These are phyloP conservation scores for Leccinum pellstonianum DNA, from an alignment of 768 basidiomycete genomes.

Conservation along the genomic window DNA sequence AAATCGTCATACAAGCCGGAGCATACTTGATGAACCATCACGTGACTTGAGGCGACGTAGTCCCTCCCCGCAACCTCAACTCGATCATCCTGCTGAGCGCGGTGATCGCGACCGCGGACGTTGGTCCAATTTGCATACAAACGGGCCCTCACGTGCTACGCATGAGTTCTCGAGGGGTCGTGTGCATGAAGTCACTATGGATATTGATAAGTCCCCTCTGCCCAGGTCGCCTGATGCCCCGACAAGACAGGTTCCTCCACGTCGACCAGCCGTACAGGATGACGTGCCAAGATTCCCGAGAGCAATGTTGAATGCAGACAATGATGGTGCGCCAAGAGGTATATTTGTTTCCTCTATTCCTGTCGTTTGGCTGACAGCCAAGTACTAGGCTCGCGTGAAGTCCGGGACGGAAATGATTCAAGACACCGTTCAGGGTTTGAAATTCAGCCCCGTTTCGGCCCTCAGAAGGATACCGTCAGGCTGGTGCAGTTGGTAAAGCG, in stretches of 20 bases:
- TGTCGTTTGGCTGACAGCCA: neutral
- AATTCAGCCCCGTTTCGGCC: constrained; percentile 13
- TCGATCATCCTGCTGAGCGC: constrained; percentile 7
- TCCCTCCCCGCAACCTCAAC: constrained; percentile 13
- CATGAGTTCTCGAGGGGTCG: constrained; percentile 25
- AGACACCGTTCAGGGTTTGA: constrained; percentile 21
- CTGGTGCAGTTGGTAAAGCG: too few species aligned
- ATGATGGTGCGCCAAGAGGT: constrained; percentile 20
- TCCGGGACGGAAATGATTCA: constrained; percentile 17
- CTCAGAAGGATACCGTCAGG: constrained; percentile 7
- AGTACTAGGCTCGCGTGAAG: constrained; percentile 19
- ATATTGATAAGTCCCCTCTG: constrained; percentile 27
- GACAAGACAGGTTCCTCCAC: constrained; percentile 14
- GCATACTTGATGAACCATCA: neutral
- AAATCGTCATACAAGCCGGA: constrained; percentile 6
- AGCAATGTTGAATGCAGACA: constrained; percentile 34
- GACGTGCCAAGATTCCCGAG: constrained; percentile 36
- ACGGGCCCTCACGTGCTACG: constrained; percentile 10
- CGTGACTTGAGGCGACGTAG: constrained; percentile 16
- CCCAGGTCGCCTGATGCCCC: constrained; percentile 23
- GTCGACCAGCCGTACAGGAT: constrained; percentile 23
- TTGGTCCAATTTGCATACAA: constrained; percentile 15
- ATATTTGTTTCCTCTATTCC: neutral
- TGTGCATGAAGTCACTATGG: constrained; percentile 23
- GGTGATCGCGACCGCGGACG: constrained; percentile 18